Evolutionary conservation across 257 asterid species (phyloP).

Genomic region (Solanum dulcamara): DNA sequence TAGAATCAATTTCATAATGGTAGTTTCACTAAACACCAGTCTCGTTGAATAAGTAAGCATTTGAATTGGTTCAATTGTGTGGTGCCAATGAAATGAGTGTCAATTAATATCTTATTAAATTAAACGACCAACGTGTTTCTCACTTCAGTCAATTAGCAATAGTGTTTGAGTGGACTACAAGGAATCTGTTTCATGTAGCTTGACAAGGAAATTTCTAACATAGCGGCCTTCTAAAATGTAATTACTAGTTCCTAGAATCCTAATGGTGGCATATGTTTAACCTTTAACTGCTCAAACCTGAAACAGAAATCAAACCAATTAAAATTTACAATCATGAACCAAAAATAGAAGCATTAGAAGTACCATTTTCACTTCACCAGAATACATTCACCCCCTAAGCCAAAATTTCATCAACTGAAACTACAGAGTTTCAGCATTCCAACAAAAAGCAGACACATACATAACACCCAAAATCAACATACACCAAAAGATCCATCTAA

Average conservation of each 20-base stretch:
- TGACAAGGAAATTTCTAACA: background rate
- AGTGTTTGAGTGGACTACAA: background rate
- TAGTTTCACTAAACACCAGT: background rate
- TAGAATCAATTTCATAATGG: background rate
- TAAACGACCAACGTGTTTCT: background rate
- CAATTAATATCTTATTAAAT: background rate
- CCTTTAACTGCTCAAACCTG: background rate
- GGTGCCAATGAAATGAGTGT: background rate
- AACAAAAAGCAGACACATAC: background rate
- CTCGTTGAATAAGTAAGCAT: background rate
- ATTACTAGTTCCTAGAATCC: background rate
- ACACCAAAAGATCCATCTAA: background rate
- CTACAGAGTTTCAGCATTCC: background rate
- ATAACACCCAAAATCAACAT: background rate
- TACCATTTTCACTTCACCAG: background rate
- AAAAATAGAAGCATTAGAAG: background rate
- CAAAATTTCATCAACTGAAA: background rate
- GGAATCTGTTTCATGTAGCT: background rate
- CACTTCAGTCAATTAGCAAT: background rate
- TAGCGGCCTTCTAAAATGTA: background rate
- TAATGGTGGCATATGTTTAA: background rate
- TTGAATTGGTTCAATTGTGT: background rate
- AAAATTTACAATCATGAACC: background rate
- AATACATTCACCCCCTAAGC: background rate
- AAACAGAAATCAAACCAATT: background rate